Evolutionary conservation across 164 flowering plant genomes (phyloP).

Genomic region (Brasenia schreberi): DNA sequence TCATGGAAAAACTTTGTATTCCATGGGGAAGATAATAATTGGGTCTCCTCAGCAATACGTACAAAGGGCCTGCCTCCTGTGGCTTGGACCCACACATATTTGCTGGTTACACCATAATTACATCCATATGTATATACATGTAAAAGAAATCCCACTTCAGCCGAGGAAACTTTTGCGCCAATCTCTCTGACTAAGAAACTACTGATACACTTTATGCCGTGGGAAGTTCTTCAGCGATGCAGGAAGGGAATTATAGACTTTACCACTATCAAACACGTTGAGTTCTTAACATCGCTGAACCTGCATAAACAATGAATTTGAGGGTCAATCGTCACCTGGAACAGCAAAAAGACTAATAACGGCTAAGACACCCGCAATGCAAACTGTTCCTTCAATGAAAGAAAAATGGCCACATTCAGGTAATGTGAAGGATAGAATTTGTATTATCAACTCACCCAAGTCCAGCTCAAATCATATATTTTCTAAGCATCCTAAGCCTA

Average conservation of each 20-base stretch:
- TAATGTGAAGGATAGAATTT: too few relatives aligned
- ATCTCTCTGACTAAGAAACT: conserved; percentile 6
- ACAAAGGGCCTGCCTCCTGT: conserved; percentile 53
- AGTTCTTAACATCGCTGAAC: background rate
- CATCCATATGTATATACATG: conserved; percentile 14
- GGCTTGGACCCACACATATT: conserved; percentile 53
- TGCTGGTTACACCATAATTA: conserved; percentile 12
- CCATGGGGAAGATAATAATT: too few relatives aligned
- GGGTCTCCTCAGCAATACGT: conserved; percentile 19
- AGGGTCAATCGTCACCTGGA: too few relatives aligned
- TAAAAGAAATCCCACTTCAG: conserved; percentile 21
- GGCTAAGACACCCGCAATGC: too few relatives aligned
- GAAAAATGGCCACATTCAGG: too few relatives aligned
- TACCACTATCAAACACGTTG: background rate
- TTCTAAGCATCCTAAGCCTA: too few relatives aligned
- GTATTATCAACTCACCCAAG: too few relatives aligned
- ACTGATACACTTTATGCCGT: conserved; percentile 2
- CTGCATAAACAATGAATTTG: conserved; percentile 5
- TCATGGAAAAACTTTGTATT: too few relatives aligned
- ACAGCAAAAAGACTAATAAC: too few relatives aligned
- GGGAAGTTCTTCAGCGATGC: background rate
- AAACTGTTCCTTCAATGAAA: too few relatives aligned
- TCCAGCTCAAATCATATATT: too few relatives aligned
- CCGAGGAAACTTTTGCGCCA: conserved; percentile 13
- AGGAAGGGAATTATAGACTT: background rate